Base-by-base conservation (phyloP, 305 asterid genomes). In the Fraxinus xanthoxyloides region DNA sequence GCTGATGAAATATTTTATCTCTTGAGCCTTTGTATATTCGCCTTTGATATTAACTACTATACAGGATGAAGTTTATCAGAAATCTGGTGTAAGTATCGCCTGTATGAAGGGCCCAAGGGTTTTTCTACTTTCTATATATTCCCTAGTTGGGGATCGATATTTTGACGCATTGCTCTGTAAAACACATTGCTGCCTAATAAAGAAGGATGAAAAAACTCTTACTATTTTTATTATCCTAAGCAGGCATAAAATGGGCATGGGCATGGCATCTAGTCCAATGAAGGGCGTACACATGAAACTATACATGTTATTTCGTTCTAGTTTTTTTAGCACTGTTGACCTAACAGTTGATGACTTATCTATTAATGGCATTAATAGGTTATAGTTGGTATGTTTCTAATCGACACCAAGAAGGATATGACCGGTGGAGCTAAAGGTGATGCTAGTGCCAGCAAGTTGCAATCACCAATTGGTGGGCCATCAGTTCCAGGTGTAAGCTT, bases 381-480 rank as follows among this genome's bases (percentile, higher is more conserved):
- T 40, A 88, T 91, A 32, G 87, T 89, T 78, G 90, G 91, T 19
- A 78, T 91, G 72, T 91, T 91, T 77, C 51, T 84, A 1, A 75
- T 90, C 15, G 89, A 90, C 79, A 3, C 77, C 76, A 91, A 87
- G 89, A 86, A 85, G 84, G 90, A 82, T 21, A 19, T 19, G 67
- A 65, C 74, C 3, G 72, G 32, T 63, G 72, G 72, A 63, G 32
- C 72, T 32, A 87, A 24, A 63, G 72, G 15, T 24, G 72, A 23
- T 24, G 72, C 7, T 63, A 23, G 32, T 21, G 15, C 86, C 28
- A 82, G 87, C 79, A 84, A 87, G 85, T 82, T 84, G 72, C 81
- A 83, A 48, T 84, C 92, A n/a, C 92, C 92, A 78, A 75, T 84
- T 78, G 89, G 89, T 63, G 91, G 83, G 76, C 76, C 88, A 79